Evolutionary conservation across 257 asterid species (phyloP), one percentile per base, ranked within the genome.

Genomic region (Fraxinus anomala): DNA sequence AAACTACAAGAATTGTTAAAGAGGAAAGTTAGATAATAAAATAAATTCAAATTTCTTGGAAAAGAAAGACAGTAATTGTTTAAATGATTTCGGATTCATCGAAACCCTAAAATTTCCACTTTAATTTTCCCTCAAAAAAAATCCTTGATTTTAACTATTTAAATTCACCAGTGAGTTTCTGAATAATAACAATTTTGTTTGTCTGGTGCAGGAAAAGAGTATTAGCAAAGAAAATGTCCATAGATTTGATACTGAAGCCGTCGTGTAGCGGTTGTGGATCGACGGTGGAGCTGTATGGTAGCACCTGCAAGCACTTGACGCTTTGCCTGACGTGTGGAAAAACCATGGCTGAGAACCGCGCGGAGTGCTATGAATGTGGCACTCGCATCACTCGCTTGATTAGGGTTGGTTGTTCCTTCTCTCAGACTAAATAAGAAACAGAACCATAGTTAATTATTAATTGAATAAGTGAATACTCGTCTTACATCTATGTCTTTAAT

Each of bases 271-370:
- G 91, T 65, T 94, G 99, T 77, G 96, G 97, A 14, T 89, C 99
- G 54, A 70, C 93, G 76, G 88, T 54, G 83, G 97, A 92, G 83
- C 90, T 94, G 76, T 94, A 91, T 70, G 99, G 97, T 16, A 92
- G 91, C 88, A 40, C 91, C 72, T 94, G 99, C 91, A 94, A 91
- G 91, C 99, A 94, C 76, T 78, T 94, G 80, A 94, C 99, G 69
- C 91, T 94, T 19, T 94, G 99, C 70, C 78, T 86, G 73, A 86
- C 86, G 2, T 94, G 99, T 79, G 99, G 98, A 70, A 92, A 86
- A 88, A 79, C 84, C 61, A 90, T 91, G 97, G 99, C 98, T 5
- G 88, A 89, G 90, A 86, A 85, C 42, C 89, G 89, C 17, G 84
- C 82, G 59, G 86, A 85, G 80, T 94, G 99, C 88, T 85, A 86